Base-by-base conservation (phyloP, 1,284 basidiomycete species). In the Ceratobasidium sp. region DNA sequence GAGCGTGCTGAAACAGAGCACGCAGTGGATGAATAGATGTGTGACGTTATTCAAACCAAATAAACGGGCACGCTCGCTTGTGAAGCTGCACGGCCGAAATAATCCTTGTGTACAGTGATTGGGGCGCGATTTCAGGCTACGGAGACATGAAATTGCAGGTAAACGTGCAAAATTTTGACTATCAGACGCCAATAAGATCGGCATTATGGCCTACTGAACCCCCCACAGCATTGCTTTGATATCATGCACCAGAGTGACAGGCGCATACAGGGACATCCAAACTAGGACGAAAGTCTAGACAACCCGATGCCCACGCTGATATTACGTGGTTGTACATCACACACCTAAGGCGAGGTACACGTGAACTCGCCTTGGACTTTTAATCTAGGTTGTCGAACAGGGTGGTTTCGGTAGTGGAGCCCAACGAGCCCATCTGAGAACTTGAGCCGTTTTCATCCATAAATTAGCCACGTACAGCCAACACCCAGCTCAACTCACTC, bases 241-340 rank as follows among this genome's bases (percentile, higher is more conserved):
- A 38, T 56, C 54, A 56, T 56, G 18, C 30, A 56, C 28, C 14
- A 56, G 40, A 18, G 11, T 33, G 30, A 30, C 54, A 56, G n/a
- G 33, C 28, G 33, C 30, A 36, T 38, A 18, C 54, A 38, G 23
- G 54, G 54, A 38, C 33, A 2, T 1, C 54, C 54, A 38, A 56
- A 56, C 54, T 38, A 33, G 54, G 54, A 56, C 16, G 33, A 38
- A 38, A 56, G 54, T 56, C 54, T 56, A 30, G 54, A 56, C 54
- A 56, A 36, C 30, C 33, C 30, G 28, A 56, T 56, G 33, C 54
- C 14, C 28, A 36, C 23, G 28, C 25, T 7, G n/a, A 53, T 53
- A 56, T 56, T 56, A 56, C 54, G 54, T 56, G 16, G 36, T 33
- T 56, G 54, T 12, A 25, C 54, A 56, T 56, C 54, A 53, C 25